These are phyloP conservation scores for Pseudogymnoascus sp. DNA, from an alignment of 2,329 filamentous ascomycete genomes.

Conservation along the genomic window DNA sequence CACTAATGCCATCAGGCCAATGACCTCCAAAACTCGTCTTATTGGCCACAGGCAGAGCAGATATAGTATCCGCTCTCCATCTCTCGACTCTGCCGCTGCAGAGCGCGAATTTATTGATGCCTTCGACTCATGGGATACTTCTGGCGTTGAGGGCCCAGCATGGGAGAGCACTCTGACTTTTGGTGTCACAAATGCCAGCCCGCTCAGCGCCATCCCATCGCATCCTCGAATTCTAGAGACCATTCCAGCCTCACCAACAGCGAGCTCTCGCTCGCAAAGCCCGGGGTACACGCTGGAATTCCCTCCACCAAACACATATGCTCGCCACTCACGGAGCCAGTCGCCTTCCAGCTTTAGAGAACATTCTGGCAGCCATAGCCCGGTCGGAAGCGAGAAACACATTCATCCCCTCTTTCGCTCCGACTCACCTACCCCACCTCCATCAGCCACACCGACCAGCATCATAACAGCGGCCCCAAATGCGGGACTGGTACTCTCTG, in stretches of 20 bases:
- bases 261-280: conserved; percentile 52
- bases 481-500: conserved; percentile 55
- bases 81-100: conserved; percentile 37
- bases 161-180: conserved; percentile 45
- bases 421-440: conserved; percentile 60
- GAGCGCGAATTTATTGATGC: conserved; percentile 37
- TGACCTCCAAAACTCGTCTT: conserved; percentile 48
- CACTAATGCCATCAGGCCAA: conserved; percentile 43
- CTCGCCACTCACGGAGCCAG: conserved; percentile 20
- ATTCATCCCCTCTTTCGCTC: conserved; percentile 73
- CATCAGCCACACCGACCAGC: conserved; percentile 59
- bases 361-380: conserved; percentile 16
- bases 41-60: conserved; percentile 36
- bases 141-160: conserved; percentile 53
- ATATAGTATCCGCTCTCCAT: conserved; percentile 34
- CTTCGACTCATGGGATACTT: conserved; percentile 71
- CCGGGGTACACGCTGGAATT: conserved; percentile 53
- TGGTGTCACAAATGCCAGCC: conserved; percentile 35
- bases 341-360: conserved; percentile 22
- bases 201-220: conserved; percentile 23
- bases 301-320: conserved; percentile 35
- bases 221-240: conserved; percentile 54
- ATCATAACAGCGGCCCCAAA: conserved; percentile 62
- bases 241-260: conserved; percentile 58
- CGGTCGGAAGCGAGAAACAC: conserved; percentile 49